Conservation (phyloP, 1,284 basidiomycete genomes). For the Pseudozyma flocculosa region DNA sequence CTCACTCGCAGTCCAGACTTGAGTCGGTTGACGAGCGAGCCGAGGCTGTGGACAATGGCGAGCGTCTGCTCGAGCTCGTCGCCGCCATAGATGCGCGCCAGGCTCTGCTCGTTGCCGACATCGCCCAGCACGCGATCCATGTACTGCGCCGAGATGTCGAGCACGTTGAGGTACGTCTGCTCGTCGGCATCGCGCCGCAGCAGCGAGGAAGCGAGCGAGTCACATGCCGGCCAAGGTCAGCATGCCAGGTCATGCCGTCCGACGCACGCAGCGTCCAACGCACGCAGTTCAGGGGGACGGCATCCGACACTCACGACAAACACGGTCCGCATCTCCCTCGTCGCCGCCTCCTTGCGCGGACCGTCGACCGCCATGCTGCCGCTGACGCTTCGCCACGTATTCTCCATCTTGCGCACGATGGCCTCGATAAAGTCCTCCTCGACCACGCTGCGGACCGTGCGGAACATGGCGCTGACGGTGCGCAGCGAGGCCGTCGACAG, state of each 20-base stretch:
- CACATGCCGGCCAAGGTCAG: no score
- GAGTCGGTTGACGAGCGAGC: conserved; percentile 16
- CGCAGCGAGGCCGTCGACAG: conserved; percentile 43
- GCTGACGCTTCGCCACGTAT: conserved; percentile 40
- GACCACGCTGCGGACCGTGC: conserved; percentile 25
- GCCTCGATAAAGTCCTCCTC: conserved; percentile 53
- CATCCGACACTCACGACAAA: conserved; percentile 43
- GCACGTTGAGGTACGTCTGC: conserved; percentile 50
- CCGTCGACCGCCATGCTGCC: conserved; percentile 50
- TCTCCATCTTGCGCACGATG: conserved; percentile 52
- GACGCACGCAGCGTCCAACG: no score
- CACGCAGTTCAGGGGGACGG: no score
- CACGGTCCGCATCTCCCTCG: conserved; percentile 47
- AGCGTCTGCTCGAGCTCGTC: conserved; percentile 9
- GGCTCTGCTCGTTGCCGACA: conserved; percentile 16
- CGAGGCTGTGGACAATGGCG: conserved; percentile 11
- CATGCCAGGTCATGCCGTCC: no score
- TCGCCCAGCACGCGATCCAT: conserved; percentile 44
- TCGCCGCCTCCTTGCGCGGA: conserved; percentile 51
- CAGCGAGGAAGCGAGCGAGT: no score
- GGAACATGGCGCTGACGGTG: conserved; percentile 26
- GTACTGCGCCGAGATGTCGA: conserved; percentile 47
- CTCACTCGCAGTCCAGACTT: conserved; percentile 9
- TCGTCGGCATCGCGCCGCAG: neutral
- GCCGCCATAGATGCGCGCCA: conserved; percentile 28